Percentiles rank a stretch among this genome's conserved stretches.
phyloP scores from a whole-genome alignment of 2,329 filamentous ascomycete species.

The Penicillium aurantiogriseum region DNA sequence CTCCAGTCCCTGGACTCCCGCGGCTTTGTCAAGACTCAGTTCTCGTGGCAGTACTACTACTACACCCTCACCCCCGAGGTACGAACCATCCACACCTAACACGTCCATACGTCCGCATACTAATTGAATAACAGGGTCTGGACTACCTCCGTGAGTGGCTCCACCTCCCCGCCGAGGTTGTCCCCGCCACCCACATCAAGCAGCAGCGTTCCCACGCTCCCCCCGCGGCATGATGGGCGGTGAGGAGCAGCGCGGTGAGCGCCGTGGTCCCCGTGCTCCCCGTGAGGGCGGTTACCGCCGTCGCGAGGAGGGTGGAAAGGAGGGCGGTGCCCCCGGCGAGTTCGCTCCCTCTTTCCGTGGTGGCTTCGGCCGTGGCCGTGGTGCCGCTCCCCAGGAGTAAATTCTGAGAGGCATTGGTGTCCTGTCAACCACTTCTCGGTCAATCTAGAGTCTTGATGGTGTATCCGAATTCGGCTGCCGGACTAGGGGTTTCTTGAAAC shows the following conservation, averaged over 20 bases:
- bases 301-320: constrained; percentile 80
- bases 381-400: constrained; percentile 66
- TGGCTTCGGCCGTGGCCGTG: constrained; percentile 85
- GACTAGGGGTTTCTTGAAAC: constrained; percentile 31
- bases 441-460: constrained; percentile 32
- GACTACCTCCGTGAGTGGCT: constrained; percentile 99
- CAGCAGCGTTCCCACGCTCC: constrained; percentile 98
- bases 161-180: constrained; percentile 98
- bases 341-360: constrained; percentile 92
- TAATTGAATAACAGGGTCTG: constrained; percentile 62
- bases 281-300: constrained; percentile 89
- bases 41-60: constrained; percentile 99
- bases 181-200: constrained; percentile 99
- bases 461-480: constrained; percentile 25
- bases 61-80: constrained; percentile 96
- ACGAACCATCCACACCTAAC: constrained; percentile 10
- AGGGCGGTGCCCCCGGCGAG: constrained; percentile 86
- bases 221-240: constrained; percentile 94
- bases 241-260: constrained; percentile 71
- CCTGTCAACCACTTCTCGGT: constrained; percentile 32
- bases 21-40: constrained; percentile 99
- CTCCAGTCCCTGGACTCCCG: constrained; percentile 97
- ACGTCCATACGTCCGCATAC: not conserved
- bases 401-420: constrained; percentile 33
- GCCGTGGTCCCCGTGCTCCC: constrained; percentile 69